These are phyloP conservation scores for Sarocladium strictum DNA, from an alignment of 2,329 filamentous ascomycete genomes.

Conservation along the genomic window DNA sequence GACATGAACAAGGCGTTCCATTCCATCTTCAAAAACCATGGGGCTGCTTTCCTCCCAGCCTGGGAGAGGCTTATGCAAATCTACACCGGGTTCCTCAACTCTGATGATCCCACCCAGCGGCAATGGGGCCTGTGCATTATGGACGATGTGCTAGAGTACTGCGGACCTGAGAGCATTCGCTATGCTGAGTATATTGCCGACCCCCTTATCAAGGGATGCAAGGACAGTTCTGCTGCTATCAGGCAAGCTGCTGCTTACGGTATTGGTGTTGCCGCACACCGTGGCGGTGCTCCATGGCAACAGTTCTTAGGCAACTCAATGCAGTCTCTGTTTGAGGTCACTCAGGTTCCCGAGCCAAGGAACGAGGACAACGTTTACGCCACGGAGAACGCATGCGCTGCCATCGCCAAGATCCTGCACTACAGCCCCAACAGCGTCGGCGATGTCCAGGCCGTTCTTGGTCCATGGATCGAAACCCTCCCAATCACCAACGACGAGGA, in stretches of 20 bases:
- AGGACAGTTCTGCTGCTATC: conserved; percentile 81
- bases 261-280: conserved; percentile 90
- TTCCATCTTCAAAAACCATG: conserved; percentile 96
- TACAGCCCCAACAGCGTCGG: conserved; percentile 74
- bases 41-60: conserved; percentile 71
- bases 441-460: conserved; percentile 68
- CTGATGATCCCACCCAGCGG: conserved; percentile 78
- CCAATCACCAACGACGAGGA: conserved; percentile 95
- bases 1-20: conserved; percentile 99
- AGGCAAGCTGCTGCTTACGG: conserved; percentile 94
- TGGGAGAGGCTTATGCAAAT: conserved; percentile 84
- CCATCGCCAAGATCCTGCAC: conserved; percentile 94
- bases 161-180: conserved; percentile 78
- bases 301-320: conserved; percentile 78
- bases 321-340: conserved; percentile 78
- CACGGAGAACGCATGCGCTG: conserved; percentile 94
- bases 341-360: conserved; percentile 72
- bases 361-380: conserved; percentile 93
- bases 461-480: conserved; percentile 85
- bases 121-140: conserved; percentile 99
- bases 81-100: conserved; percentile 80
- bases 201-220: conserved; percentile 80
- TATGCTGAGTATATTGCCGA: conserved; percentile 84
- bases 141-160: conserved; percentile 97
- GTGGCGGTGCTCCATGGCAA: conserved; percentile 80